Evolutionary conservation across 805 yeast genomes (phyloP).

Genomic region (Ogataea ramenticola): DNA sequence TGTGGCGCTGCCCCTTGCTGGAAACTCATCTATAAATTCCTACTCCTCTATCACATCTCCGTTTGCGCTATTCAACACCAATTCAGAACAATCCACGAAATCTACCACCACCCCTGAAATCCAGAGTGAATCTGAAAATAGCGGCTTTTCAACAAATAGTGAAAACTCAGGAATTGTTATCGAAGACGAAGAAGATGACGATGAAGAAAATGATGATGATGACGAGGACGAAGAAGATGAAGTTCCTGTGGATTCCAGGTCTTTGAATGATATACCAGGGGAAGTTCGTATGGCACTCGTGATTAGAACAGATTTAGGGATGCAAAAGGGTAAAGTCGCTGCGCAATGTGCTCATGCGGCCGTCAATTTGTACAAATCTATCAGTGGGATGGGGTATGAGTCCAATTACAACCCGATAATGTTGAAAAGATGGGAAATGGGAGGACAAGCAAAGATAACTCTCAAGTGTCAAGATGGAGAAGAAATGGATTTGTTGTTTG

Average conservation of each 20-base stretch:
- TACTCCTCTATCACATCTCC: slow-evolving; percentile 1
- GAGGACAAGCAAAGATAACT: slow-evolving; percentile 93
- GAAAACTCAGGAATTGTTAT: background rate
- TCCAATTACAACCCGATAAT: slow-evolving; percentile 53
- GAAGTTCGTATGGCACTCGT: slow-evolving; percentile 83
- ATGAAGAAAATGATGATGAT: slow-evolving; percentile 28
- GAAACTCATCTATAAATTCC: slow-evolving; percentile 1
- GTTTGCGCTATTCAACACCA: slow-evolving; percentile 2
- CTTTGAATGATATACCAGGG: slow-evolving; percentile 63
- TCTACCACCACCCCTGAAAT: background rate
- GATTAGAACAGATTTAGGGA: slow-evolving; percentile 80
- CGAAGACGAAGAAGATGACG: slow-evolving; percentile 19
- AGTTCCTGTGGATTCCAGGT: slow-evolving; percentile 43
- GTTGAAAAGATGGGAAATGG: slow-evolving; percentile 67
- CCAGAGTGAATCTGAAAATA: slow-evolving; percentile 20
- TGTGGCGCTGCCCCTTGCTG: slow-evolving; percentile 9
- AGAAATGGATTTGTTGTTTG: slow-evolving; percentile 68
- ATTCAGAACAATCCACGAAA: background rate
- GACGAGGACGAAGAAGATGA: slow-evolving; percentile 31
- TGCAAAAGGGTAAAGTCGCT: slow-evolving; percentile 94
- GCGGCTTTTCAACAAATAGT: slow-evolving; percentile 6
- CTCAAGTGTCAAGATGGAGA: slow-evolving; percentile 65
- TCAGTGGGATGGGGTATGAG: slow-evolving; percentile 42
- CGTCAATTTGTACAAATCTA: slow-evolving; percentile 71
- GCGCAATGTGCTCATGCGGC: slow-evolving; percentile 99